phyloP scores from a whole-genome alignment of 208 protist genomes.

The Acanthamoeba sp. region DNA sequence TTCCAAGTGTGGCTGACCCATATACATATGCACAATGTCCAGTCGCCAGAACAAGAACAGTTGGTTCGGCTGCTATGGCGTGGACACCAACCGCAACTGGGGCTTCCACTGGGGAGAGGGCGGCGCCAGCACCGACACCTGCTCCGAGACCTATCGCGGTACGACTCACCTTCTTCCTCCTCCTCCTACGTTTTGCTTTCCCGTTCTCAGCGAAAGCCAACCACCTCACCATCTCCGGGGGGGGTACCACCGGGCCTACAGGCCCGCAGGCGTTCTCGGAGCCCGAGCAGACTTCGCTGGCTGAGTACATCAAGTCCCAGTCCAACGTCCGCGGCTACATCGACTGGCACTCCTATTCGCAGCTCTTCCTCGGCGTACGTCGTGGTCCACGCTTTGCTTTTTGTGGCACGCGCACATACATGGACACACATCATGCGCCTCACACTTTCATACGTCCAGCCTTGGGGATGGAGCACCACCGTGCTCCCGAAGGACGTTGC shows the following conservation, averaged over 20 bases:
- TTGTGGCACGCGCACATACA: background rate
- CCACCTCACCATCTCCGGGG: too few relatives aligned
- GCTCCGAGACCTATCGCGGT: constrained; percentile 79
- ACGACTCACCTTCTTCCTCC: background rate
- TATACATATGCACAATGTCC: too few relatives aligned
- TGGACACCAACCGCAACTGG: constrained; percentile 84
- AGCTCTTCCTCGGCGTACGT: constrained; percentile 53
- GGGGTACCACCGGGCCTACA: background rate
- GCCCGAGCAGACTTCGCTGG: background rate
- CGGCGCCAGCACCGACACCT: constrained; percentile 40
- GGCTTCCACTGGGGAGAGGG: constrained; percentile 79
- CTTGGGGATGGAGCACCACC: background rate
- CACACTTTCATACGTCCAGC: background rate
- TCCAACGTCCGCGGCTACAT: constrained; percentile 46
- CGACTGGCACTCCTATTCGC: constrained; percentile 75
- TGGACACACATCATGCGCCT: background rate
- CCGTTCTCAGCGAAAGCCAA: background rate
- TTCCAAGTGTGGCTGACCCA: too few relatives aligned
- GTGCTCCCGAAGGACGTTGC: background rate
- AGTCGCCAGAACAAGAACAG: constrained; percentile 19
- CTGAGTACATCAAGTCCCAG: background rate
- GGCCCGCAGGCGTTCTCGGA: background rate
- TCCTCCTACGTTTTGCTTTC: too few relatives aligned
- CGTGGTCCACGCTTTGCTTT: too few relatives aligned
- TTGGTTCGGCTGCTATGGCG: constrained; percentile 72